These are phyloP conservation scores for Penicillium sp. DNA, from an alignment of 2,329 filamentous ascomycete genomes.

Conservation along the genomic window DNA sequence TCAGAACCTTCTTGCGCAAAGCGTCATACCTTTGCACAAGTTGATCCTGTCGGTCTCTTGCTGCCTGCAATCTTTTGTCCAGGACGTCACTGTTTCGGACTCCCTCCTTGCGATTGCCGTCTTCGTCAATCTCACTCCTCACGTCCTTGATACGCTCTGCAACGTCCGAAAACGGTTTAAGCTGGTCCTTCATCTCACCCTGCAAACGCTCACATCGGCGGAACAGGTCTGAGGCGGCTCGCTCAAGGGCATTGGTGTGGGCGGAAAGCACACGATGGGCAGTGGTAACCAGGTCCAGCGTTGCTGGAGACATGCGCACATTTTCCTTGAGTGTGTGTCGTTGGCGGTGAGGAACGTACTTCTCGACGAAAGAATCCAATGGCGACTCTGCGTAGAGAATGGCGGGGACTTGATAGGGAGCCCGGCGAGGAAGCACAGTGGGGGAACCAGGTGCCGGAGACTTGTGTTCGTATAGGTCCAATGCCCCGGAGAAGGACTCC, in stretches of 20 bases:
- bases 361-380: slow-evolving; percentile 41
- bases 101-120: slow-evolving; percentile 31
- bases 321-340: slow-evolving; percentile 43
- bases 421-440: slow-evolving; percentile 32
- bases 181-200: slow-evolving; percentile 46
- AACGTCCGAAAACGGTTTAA: slow-evolving; percentile 44
- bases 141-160: slow-evolving; percentile 45
- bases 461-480: slow-evolving; percentile 28
- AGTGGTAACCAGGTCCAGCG: slow-evolving; percentile 45
- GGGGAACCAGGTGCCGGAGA: slow-evolving; percentile 20
- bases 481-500: slow-evolving; percentile 26
- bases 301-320: slow-evolving; percentile 46
- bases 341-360: slow-evolving; percentile 42
- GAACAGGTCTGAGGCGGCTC: slow-evolving; percentile 50
- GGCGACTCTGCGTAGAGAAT: slow-evolving; percentile 39
- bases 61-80: slow-evolving; percentile 40
- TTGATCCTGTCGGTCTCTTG: slow-evolving; percentile 38
- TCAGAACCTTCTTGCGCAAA: slow-evolving; percentile 42
- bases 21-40: slow-evolving; percentile 42
- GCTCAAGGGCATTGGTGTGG: slow-evolving; percentile 45
- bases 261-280: slow-evolving; percentile 46
- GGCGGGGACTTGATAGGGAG: slow-evolving; percentile 42
- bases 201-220: slow-evolving; percentile 48
- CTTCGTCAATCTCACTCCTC: slow-evolving; percentile 37
- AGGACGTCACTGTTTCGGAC: slow-evolving; percentile 33